A percentile compares a stretch with the other conserved stretches of the same genome.
These are phyloP conservation scores for Waltergamsia citrina DNA, from an alignment of 2,329 filamentous ascomycete genomes.

Conservation along the genomic window DNA sequence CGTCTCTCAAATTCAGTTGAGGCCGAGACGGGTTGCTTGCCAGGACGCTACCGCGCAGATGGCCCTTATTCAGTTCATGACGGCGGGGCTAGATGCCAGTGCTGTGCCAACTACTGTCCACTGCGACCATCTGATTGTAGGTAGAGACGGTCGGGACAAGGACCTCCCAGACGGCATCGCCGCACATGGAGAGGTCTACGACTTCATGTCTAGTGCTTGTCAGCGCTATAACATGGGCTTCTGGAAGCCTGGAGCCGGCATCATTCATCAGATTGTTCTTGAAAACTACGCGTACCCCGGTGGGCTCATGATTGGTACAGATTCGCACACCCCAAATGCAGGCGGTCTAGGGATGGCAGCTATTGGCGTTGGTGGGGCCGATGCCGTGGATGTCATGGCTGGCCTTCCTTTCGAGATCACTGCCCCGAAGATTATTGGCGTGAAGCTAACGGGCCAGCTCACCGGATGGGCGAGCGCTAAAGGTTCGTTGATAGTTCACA, in stretches of 20 bases:
- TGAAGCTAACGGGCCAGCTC: constrained; percentile 83
- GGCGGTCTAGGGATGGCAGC: constrained; percentile 69
- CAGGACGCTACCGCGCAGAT: constrained; percentile 99
- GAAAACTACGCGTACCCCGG: constrained; percentile 99
- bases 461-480: constrained; percentile 91
- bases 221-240: constrained; percentile 99
- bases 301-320: constrained; percentile 94
- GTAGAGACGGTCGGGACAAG: constrained; percentile 84
- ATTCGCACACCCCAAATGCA: constrained; percentile 95
- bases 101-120: constrained; percentile 94
- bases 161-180: constrained; percentile 83
- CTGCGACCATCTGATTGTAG: constrained; percentile 99
- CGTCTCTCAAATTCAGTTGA: constrained; percentile 89
- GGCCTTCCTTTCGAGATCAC: constrained; percentile 96
- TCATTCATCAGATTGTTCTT: constrained; percentile 97
- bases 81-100: constrained; percentile 89
- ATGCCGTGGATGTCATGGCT: constrained; percentile 98
- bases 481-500: constrained; percentile 41
- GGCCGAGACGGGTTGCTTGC: constrained; percentile 95
- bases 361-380: constrained; percentile 95
- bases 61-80: constrained; percentile 99
- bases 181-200: constrained; percentile 99
- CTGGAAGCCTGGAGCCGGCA: constrained; percentile 97
- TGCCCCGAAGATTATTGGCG: constrained; percentile 93
- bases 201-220: constrained; percentile 88